phyloP scores from a whole-genome alignment of 140 eudicot species.

The Oenanthe javanica region DNA sequence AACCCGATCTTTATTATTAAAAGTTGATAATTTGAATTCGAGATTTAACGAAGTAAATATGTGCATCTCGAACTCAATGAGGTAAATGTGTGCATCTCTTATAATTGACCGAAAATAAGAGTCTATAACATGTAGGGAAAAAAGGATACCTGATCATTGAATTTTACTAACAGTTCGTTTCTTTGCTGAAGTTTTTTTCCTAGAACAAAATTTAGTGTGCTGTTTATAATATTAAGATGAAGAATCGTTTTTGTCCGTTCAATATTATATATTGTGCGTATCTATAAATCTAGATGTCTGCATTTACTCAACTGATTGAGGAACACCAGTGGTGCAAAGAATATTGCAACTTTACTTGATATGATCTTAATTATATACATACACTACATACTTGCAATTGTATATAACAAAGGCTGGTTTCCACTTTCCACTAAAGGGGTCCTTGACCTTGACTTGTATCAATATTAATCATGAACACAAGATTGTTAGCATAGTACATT shows the following conservation, averaged over 20 bases:
- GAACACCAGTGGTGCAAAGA: constrained; percentile 2
- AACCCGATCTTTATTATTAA: too few species aligned
- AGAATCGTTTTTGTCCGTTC: too few species aligned
- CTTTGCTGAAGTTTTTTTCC: not conserved
- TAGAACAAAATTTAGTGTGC: too few species aligned
- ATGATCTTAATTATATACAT: not conserved
- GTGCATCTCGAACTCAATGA: too few species aligned
- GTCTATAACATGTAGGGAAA: too few species aligned
- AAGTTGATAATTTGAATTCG: too few species aligned
- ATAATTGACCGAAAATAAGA: too few species aligned
- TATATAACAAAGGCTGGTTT: not conserved
- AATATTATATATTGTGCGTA: not conserved
- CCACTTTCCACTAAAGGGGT: not conserved
- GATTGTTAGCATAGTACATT: not conserved
- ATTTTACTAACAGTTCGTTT: not conserved
- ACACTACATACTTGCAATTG: not conserved
- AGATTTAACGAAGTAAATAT: too few species aligned
- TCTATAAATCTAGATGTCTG: not conserved
- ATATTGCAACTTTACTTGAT: not conserved
- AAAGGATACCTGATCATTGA: too few species aligned
- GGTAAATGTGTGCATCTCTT: too few species aligned
- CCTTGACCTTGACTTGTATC: not conserved
- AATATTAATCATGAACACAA: too few species aligned
- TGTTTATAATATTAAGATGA: too few species aligned
- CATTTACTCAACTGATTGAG: not conserved